Evolutionary conservation across 208 protist genomes (phyloP).

Genomic region (Crithidia sp.): DNA sequence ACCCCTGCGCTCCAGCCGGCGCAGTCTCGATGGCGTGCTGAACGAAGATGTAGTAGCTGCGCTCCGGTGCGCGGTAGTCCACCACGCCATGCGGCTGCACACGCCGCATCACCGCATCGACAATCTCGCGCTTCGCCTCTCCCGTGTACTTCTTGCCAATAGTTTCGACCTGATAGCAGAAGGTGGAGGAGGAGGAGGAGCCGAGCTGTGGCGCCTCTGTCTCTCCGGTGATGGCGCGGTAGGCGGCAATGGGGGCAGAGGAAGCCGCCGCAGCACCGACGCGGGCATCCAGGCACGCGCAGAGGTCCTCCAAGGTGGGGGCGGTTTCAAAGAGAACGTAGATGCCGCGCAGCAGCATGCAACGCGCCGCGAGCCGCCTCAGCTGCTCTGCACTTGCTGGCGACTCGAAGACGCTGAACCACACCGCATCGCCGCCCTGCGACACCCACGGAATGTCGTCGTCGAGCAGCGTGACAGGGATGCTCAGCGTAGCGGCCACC

Average conservation of each 20-base stretch:
- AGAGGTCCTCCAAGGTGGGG: slow-evolving; percentile 51
- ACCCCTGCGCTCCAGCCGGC: slow-evolving; percentile 39
- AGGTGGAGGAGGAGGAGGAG: slow-evolving; percentile 27
- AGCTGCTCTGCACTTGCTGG: slow-evolving; percentile 22
- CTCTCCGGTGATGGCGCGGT: slow-evolving; percentile 35
- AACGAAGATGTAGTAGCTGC: slow-evolving; percentile 57
- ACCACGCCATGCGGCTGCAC: slow-evolving; percentile 20
- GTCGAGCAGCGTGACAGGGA: slow-evolving; percentile 38
- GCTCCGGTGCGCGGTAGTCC: slow-evolving; percentile 30
- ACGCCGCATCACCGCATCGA: slow-evolving; percentile 36
- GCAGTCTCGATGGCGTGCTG: slow-evolving; percentile 59
- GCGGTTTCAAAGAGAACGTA: slow-evolving; percentile 58
- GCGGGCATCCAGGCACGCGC: slow-evolving; percentile 24
- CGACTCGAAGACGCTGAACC: slow-evolving; percentile 53
- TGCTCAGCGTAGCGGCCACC: slow-evolving; percentile 43
- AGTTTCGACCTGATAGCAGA: slow-evolving; percentile 70
- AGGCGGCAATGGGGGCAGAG: neutral
- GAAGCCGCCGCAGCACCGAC: neutral
- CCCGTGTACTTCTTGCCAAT: slow-evolving; percentile 70
- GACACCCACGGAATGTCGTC: slow-evolving; percentile 33
- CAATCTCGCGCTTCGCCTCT: slow-evolving; percentile 53
- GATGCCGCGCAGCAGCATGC: slow-evolving; percentile 53
- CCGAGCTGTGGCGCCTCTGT: slow-evolving; percentile 28
- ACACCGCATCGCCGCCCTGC: slow-evolving; percentile 24
- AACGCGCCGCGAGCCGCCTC: slow-evolving; percentile 37